These are phyloP conservation scores for Boletus sp. DNA, from an alignment of 768 basidiomycete species.

Conservation along the genomic window DNA sequence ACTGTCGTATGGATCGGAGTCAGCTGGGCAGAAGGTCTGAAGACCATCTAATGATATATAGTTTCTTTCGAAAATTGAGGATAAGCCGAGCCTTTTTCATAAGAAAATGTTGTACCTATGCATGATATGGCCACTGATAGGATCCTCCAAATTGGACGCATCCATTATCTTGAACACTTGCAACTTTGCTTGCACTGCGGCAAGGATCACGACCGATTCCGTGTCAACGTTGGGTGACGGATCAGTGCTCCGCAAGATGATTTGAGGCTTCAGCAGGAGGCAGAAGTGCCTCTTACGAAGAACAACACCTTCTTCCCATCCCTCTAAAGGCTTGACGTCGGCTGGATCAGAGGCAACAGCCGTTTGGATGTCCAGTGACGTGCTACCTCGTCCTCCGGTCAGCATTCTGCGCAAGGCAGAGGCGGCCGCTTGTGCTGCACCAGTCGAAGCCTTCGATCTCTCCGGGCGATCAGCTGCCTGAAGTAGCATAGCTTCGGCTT, in stretches of 20 bases:
- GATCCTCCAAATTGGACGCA: slow-evolving; percentile 71
- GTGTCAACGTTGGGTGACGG: slow-evolving; percentile 28
- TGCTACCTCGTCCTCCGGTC: slow-evolving; percentile 49
- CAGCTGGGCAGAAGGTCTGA: slow-evolving; percentile 81
- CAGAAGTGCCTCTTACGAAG: slow-evolving; percentile 74
- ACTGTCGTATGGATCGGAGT: slow-evolving; percentile 39
- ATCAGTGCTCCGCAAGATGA: slow-evolving; percentile 68
- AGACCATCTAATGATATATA: slow-evolving; percentile 77
- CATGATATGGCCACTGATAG: slow-evolving; percentile 83
- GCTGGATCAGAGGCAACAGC: slow-evolving; percentile 32
- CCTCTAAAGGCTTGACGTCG: slow-evolving; percentile 57
- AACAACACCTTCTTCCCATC: slow-evolving; percentile 72
- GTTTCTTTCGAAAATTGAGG: slow-evolving; percentile 47
- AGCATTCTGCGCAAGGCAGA: slow-evolving; percentile 64
- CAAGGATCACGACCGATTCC: slow-evolving; percentile 66
- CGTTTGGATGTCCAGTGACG: slow-evolving; percentile 39
- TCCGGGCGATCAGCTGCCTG: slow-evolving; percentile 18
- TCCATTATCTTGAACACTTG: slow-evolving; percentile 84
- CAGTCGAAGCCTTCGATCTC: slow-evolving; percentile 32
- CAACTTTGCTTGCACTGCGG: slow-evolving; percentile 77
- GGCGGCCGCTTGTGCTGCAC: slow-evolving; percentile 66
- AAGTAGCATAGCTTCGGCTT: slow-evolving; percentile 49
- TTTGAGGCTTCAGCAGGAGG: slow-evolving; percentile 87
- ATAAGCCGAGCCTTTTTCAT: neutral
- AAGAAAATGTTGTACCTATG: slow-evolving; percentile 52